Evolutionary conservation across 2,329 filamentous ascomycete species (phyloP), one percentile per base, ranked within the genome.

Genomic region (Fusarium sp.): DNA sequence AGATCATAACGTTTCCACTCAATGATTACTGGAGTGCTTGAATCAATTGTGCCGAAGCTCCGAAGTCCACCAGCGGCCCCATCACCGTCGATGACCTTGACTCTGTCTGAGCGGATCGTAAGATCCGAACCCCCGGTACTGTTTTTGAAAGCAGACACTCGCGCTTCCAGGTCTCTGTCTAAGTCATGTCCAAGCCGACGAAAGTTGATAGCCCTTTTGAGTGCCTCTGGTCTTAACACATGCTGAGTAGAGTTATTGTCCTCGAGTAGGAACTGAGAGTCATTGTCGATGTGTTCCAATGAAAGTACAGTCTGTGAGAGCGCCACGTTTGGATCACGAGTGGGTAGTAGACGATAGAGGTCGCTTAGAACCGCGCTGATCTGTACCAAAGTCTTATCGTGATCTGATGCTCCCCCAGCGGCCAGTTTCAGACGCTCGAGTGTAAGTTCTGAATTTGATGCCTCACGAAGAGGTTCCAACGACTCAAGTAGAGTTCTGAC

Each of bases 1-100:
- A 57, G 8, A 26, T 54, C 54, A 1, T 57, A 54, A 7, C 38
- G 14, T 3, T 57, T 57, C 47, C 54, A 57, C 28, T 57, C 54
- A 9, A 57, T 28, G 0, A 57, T 11, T 5, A 54, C 19, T 1
- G 28, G 31, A 2, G 11, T 28, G 6, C 3, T 54, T 5, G 38
- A 21, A 15, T 57, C 54, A 15, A 57, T n/a, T 21, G 14, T 43
- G 8, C 54, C 54, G 5, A 54, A 54, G 2, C 54, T 57, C 15
- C 54, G 34, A 1, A 43, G 4, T 8, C 54, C 54, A 0, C 28
- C 54, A 9, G 47, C 14, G 28, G 22, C 21, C 5, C 54, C 28
- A 4, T 54, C 38, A 4, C 54, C 54, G 10, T 54, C 54, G 5
- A 19, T 4, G 6, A 36, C 9, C 10, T 15, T 22, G 10, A 57